Conservation (phyloP, 305 asterid genomes). For the Fraxinus velutina region DNA sequence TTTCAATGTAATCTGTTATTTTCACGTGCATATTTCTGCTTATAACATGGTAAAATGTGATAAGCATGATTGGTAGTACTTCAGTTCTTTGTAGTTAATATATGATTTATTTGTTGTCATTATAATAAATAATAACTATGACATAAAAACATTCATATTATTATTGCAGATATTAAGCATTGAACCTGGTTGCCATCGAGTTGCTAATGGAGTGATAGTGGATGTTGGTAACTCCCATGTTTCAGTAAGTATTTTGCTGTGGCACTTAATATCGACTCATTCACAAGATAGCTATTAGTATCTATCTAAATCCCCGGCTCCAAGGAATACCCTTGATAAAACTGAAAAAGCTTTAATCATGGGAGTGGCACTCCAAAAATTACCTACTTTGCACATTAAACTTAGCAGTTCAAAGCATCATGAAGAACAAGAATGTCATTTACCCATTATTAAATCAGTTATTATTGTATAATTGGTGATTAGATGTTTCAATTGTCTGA, state of each 20-base stretch:
- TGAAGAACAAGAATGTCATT: not conserved
- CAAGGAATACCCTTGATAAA: not conserved
- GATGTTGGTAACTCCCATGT: conserved; percentile 65
- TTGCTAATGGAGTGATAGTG: conserved; percentile 71
- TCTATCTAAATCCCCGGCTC: conserved; percentile 21
- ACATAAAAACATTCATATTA: conserved; percentile 13
- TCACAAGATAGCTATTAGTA: conserved; percentile 15
- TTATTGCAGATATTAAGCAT: conserved; percentile 77
- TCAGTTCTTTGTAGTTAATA: conserved; percentile 17
- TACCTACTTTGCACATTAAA: conserved; percentile 5
- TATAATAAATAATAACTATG: conserved; percentile 11
- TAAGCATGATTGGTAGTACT: conserved; percentile 18
- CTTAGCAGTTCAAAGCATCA: not conserved
- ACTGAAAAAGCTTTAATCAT: not conserved
- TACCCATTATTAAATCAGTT: conserved; percentile 6
- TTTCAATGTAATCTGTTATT: not conserved
- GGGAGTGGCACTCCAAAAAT: not conserved
- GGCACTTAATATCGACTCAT: conserved; percentile 24
- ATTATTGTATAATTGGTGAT: conserved; percentile 3
- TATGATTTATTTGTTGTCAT: conserved; percentile 2
- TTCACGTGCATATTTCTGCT: conserved; percentile 14
- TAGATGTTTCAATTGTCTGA: not conserved
- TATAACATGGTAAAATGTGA: conserved; percentile 10
- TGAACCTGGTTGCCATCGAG: conserved; percentile 61
- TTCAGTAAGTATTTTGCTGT: conserved; percentile 48